These are phyloP conservation scores for Nosema muscidifuracis DNA, from an alignment of 371 early-diverging fungal species.

Conservation along the genomic window DNA sequence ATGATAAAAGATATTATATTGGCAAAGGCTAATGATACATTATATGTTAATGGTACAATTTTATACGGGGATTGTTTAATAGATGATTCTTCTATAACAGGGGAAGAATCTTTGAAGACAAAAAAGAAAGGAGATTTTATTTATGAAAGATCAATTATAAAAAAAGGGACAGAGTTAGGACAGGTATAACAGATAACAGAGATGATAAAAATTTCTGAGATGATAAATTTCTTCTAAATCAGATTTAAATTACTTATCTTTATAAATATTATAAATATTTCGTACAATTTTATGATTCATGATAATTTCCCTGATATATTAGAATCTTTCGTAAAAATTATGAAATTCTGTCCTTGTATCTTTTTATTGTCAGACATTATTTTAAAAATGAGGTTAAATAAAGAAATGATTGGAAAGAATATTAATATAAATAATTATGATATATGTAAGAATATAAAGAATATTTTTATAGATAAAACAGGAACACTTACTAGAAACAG, in stretches of 20 bases:
- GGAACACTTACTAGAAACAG: background rate
- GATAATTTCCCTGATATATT: background rate
- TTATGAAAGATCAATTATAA: background rate
- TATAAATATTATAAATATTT: background rate
- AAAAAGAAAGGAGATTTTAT: background rate
- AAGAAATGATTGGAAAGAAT: background rate
- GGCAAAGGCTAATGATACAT: background rate
- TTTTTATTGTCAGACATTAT: conserved; percentile 2
- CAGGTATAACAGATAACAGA: background rate
- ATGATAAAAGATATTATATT: background rate
- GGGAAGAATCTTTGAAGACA: background rate
- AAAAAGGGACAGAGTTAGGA: background rate
- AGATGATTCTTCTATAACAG: conserved; percentile 3
- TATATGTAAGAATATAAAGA: background rate
- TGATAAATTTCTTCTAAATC: too few relatives aligned
- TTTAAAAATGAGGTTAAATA: background rate
- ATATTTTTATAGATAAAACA: conserved; percentile 15
- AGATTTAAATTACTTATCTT: background rate
- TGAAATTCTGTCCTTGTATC: conserved; percentile 4
- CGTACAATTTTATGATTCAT: background rate
- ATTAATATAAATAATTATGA: background rate
- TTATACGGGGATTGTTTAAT: background rate
- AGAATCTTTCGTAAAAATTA: background rate
- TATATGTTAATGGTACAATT: background rate
- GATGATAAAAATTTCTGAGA: background rate